Percentiles rank a stretch among this genome's conserved stretches.
These are phyloP conservation scores for Imleria badia DNA, from an alignment of 768 basidiomycete species.

Conservation along the genomic window DNA sequence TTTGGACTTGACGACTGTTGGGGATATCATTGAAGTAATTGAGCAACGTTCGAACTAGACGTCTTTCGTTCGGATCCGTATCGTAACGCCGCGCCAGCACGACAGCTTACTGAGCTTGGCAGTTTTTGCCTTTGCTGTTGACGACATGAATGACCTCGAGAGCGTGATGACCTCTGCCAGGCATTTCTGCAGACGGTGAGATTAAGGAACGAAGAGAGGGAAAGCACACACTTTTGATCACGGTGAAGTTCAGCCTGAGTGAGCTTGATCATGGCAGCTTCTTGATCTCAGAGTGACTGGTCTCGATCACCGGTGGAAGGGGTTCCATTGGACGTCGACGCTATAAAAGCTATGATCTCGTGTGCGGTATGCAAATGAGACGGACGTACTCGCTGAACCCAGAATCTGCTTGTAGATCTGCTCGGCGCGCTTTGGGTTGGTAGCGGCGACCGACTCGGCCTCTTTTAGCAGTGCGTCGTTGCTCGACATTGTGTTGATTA, in stretches of 20 bases:
- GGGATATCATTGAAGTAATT: constrained; percentile 85
- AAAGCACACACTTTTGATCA: constrained; percentile 67
- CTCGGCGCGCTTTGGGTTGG: constrained; percentile 65
- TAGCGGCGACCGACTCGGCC: constrained; percentile 47
- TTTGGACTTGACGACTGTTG: constrained; percentile 71
- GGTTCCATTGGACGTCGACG: constrained; percentile 35
- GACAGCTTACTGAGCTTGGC: constrained; percentile 77
- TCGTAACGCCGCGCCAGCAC: neutral
- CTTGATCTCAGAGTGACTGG: constrained; percentile 73
- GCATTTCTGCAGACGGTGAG: constrained; percentile 62
- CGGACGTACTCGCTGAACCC: constrained; percentile 33
- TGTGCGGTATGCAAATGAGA: neutral
- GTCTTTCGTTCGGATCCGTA: neutral
- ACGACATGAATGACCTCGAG: constrained; percentile 84
- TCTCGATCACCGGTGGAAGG: constrained; percentile 45
- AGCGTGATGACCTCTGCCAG: constrained; percentile 84
- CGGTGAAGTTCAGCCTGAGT: constrained; percentile 86
- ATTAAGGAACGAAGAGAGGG: neutral
- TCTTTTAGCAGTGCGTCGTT: constrained; percentile 35
- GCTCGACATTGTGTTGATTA: constrained; percentile 22
- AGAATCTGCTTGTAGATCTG: constrained; percentile 73
- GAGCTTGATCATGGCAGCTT: constrained; percentile 79
- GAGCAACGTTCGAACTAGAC: constrained; percentile 86
- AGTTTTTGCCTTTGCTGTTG: constrained; percentile 96
- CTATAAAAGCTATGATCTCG: constrained; percentile 11